Conservation (phyloP, 1,284 basidiomycete species). For the Moesziomyces sp. region DNA sequence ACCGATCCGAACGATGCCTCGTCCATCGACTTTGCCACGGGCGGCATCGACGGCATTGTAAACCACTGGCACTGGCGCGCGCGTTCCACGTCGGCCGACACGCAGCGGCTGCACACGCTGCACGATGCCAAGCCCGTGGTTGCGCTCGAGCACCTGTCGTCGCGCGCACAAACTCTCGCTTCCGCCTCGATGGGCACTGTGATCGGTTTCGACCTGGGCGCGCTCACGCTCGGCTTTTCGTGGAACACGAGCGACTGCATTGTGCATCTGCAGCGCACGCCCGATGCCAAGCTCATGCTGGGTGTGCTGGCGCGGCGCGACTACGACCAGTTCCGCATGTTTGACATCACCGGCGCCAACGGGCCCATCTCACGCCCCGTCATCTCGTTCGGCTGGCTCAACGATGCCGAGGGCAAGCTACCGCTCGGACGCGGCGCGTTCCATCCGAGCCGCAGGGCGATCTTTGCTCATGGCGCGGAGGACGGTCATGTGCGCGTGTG, state of each 20-base stretch:
- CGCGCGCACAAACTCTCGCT: constrained; percentile 14
- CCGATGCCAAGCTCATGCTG: constrained; percentile 40
- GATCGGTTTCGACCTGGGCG: constrained; percentile 29
- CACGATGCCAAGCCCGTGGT: constrained; percentile 30
- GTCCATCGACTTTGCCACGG: constrained; percentile 44
- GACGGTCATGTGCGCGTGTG: constrained; percentile 41
- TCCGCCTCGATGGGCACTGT: constrained; percentile 37
- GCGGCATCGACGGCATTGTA: constrained; percentile 41
- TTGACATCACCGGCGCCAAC: constrained; percentile 34
- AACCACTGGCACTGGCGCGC: constrained; percentile 42
- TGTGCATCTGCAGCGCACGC: constrained; percentile 42
- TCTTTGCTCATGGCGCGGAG: constrained; percentile 44
- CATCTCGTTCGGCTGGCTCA: constrained; percentile 44
- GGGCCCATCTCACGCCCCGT: constrained; percentile 38
- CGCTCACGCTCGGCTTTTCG: constrained; percentile 27
- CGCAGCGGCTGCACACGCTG: constrained; percentile 26
- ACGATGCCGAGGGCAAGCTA: constrained; percentile 25
- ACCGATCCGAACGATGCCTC: constrained; percentile 23
- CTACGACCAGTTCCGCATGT: constrained; percentile 49
- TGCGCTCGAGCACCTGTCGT: constrained; percentile 32
- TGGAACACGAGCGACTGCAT: constrained; percentile 46
- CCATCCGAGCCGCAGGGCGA: constrained; percentile 27
- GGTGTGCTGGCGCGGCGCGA: constrained; percentile 27
- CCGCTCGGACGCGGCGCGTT: constrained; percentile 35
- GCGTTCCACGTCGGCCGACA: constrained; percentile 7